Base-by-base conservation (phyloP, 306 rosid genomes). In the Prunus salicina region DNA sequence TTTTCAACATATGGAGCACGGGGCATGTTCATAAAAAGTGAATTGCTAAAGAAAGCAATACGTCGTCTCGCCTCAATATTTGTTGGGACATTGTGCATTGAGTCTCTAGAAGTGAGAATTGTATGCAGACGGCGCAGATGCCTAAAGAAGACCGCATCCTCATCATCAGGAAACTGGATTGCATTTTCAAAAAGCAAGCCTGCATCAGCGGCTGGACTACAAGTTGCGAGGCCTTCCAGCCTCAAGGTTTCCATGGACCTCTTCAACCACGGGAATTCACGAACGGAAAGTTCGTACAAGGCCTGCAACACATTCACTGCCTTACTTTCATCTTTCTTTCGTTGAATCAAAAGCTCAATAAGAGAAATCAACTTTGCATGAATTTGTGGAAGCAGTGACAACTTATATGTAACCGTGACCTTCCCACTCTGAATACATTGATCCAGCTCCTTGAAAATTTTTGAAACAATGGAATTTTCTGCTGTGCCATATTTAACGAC, bases 11-110 rank as follows among this genome's bases (percentile, higher is more conserved):
- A 15, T 18, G 96, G 98, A 78, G 97, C 97, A 63, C 96, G 98
- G 2, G 98, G 98, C 75, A 93, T 91, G 86, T 93, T 93, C 98
- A 93, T 93, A 80, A 93, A 93, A 76, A 93, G 88, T 16, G 98
- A 93, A 84, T 93, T 93, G 88, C 89, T 86, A 80, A 91, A 93
- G 88, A 93, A 93, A 76, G 98, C 94, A 72, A 93, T 81, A 49
- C 98, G 90, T 53, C 90, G 78, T 19, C 96, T 88, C 12, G 98
- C 97, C 83, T 93, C 98, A 20, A 82, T 73, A 88, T 91, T 93
- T 77, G 73, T 65, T 13, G 98, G 98, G 75, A 93, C 94, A 73
- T 88, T 86, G 73, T 87, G 87, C 97, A 93, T 93, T 0, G 96
- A 80, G 73, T 91, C 98, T 74, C 91, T 84, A 71, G 98, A 90